These are phyloP conservation scores for Penicillium atrosanguineum DNA, from an alignment of 495 filamentous ascomycete genomes.

Conservation along the genomic window DNA sequence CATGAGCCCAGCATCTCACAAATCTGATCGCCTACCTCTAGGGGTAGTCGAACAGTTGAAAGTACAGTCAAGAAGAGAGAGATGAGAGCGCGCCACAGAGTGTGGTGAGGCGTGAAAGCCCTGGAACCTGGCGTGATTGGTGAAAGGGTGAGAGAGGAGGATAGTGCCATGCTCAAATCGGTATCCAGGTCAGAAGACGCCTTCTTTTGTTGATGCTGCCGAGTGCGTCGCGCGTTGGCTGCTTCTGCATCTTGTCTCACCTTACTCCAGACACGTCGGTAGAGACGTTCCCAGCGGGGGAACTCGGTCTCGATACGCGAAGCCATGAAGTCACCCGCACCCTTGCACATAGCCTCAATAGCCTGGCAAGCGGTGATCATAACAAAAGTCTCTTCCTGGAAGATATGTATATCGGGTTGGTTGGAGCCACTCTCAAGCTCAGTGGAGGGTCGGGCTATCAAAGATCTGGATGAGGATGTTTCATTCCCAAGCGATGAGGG, in stretches of 20 bases:
- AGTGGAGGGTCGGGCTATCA: conserved; percentile 15
- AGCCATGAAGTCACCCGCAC: conserved; percentile 79
- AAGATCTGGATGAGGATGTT: conserved; percentile 25
- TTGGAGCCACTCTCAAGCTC: conserved; percentile 12
- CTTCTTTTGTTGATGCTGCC: conserved; percentile 13
- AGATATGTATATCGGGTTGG: conserved; percentile 22
- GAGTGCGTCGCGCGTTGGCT: conserved; percentile 28
- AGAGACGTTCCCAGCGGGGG: conserved; percentile 50
- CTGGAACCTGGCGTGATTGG: conserved; percentile 22
- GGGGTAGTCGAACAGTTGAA: conserved; percentile 36
- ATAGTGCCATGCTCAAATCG: conserved; percentile 4
- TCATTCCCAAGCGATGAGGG: conserved; percentile 33
- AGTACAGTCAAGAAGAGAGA: conserved; percentile 41
- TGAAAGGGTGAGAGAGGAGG: conserved; percentile 27
- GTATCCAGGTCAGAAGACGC: neutral
- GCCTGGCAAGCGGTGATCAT: conserved; percentile 64
- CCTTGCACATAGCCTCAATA: conserved; percentile 53
- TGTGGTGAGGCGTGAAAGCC: conserved; percentile 41
- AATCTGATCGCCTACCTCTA: conserved; percentile 38
- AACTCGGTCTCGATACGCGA: conserved; percentile 70
- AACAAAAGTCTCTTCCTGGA: conserved; percentile 73
- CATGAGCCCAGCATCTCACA: conserved; percentile 38
- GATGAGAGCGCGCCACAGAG: conserved; percentile 36
- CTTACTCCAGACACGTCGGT: conserved; percentile 37
- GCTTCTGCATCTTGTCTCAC: conserved; percentile 38